Percentiles rank a stretch among this genome's conserved stretches.
Conservation (phyloP, 441 rosid genomes). For the Gossypium schwendimanii region DNA sequence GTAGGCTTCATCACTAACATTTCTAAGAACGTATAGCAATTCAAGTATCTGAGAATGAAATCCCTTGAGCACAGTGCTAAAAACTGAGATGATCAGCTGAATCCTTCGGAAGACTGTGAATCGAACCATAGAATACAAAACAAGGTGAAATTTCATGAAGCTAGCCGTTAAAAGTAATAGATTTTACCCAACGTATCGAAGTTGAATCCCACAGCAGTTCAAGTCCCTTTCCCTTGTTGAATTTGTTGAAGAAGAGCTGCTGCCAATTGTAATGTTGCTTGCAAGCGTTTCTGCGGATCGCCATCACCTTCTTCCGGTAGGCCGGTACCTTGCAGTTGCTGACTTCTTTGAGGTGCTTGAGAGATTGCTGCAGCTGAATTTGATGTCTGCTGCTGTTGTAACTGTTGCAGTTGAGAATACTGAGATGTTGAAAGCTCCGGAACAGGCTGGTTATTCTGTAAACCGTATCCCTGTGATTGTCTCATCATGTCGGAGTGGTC, state of each 20-base stretch:
- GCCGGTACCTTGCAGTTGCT: conserved; percentile 35
- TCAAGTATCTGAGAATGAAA: neutral
- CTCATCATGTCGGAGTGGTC: conserved; percentile 28
- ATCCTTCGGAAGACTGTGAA: neutral
- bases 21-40: neutral
- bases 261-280: conserved; percentile 89
- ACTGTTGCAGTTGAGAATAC: conserved; percentile 40
- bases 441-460: conserved; percentile 28
- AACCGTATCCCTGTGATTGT: conserved; percentile 36
- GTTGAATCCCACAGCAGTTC: conserved; percentile 8
- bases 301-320: conserved; percentile 54
- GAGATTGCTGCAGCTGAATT: conserved; percentile 23
- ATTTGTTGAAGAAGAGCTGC: conserved; percentile 96
- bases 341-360: conserved; percentile 27
- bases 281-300: conserved; percentile 84
- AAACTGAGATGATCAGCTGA: neutral
- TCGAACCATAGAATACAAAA: neutral
- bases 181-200: neutral
- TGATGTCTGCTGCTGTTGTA: conserved; percentile 37
- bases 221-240: conserved; percentile 74
- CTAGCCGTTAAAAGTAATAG: neutral
- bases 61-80: neutral
- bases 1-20: neutral
- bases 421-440: conserved; percentile 42
- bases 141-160: conserved; percentile 2